Conservation (phyloP, 163 green algal species). For the Prototheca wickerhamii region DNA sequence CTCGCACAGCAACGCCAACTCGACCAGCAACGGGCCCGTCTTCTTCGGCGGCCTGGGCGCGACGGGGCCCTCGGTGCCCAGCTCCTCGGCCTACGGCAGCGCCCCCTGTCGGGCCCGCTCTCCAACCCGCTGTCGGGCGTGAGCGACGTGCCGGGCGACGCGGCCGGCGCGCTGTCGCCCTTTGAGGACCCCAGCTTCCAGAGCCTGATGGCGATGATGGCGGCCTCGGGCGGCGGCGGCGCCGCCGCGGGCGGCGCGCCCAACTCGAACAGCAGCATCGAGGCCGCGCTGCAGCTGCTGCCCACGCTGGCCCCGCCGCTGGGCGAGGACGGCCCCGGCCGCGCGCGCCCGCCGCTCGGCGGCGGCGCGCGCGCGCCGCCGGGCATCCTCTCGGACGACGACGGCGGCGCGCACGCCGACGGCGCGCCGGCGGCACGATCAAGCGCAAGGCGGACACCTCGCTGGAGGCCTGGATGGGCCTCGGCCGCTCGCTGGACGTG, state of each 20-base stretch:
- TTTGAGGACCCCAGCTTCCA: slow-evolving; percentile 37
- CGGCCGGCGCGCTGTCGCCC: slow-evolving; percentile 17
- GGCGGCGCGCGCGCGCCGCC: background rate
- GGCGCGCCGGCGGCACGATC: background rate
- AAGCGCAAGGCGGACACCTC: slow-evolving; percentile 31
- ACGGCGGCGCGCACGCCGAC: background rate
- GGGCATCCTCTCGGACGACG: background rate
- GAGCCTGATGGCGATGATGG: slow-evolving; percentile 29
- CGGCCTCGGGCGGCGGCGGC: slow-evolving; percentile 3
- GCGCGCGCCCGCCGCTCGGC: background rate
- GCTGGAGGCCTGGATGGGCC: slow-evolving; percentile 30
- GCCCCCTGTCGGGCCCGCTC: too few species aligned
- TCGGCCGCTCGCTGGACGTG: slow-evolving; percentile 21
- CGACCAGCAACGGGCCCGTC: too few species aligned
- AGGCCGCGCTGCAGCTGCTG: background rate
- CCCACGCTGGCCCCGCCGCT: background rate
- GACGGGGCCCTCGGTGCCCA: too few species aligned
- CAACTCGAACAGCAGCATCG: background rate
- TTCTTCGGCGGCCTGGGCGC: too few species aligned
- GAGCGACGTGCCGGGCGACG: background rate
- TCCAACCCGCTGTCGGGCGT: too few species aligned
- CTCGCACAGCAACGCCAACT: too few species aligned
- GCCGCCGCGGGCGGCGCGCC: background rate
- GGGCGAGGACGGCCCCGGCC: background rate
- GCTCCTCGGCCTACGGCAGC: too few species aligned